phyloP scores from a whole-genome alignment of 78 protist species.

The Fonticula alba region DNA sequence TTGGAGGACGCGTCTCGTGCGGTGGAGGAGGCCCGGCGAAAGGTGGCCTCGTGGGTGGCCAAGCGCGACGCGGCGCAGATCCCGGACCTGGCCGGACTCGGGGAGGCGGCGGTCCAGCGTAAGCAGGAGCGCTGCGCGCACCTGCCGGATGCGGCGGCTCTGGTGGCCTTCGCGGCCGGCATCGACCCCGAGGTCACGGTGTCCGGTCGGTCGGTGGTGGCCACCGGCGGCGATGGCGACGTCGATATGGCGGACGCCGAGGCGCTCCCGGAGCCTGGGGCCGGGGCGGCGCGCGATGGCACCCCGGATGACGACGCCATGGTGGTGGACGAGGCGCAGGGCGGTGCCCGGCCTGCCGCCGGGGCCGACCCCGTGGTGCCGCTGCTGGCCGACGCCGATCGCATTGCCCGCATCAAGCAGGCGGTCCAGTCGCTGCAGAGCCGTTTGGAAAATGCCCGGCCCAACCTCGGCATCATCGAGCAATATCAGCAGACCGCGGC shows the following conservation, averaged over 20 bases:
- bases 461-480: slow-evolving; percentile 34
- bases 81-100: no score
- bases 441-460: neutral
- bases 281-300: neutral
- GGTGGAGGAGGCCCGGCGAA: neutral
- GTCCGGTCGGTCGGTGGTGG: no score
- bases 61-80: no score
- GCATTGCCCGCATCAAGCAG: neutral
- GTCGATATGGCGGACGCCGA: no score
- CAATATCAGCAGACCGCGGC: slow-evolving; percentile 48
- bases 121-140: no score
- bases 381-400: neutral
- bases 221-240: no score
- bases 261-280: no score
- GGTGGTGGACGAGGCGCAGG: neutral
- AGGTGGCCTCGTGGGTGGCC: neutral
- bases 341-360: neutral
- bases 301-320: neutral
- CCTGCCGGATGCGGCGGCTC: no score
- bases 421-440: neutral
- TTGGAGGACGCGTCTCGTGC: neutral
- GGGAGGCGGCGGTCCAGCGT: no score
- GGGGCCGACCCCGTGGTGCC: neutral
- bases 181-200: no score
- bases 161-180: no score